Percentiles rank a stretch among this genome's conserved stretches.
Conservation (phyloP, 2,329 filamentous ascomycete genomes). For the Neurospora sp. region DNA sequence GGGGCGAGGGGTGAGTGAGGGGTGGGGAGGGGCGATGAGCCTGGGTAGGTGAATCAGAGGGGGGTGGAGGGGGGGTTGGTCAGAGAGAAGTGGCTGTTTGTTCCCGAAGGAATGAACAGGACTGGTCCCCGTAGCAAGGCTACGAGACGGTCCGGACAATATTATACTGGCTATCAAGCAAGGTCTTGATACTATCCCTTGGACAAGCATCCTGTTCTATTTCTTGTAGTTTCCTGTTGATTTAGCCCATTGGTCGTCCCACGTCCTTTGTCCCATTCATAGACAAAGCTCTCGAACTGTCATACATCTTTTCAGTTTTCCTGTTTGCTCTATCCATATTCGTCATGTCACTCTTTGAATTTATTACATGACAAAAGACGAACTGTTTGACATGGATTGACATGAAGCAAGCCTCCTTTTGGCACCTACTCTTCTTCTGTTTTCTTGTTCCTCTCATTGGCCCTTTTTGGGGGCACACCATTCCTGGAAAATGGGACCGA, state of each 20-base stretch:
- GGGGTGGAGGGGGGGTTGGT: neutral
- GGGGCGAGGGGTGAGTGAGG: neutral
- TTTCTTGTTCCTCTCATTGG: too few species aligned
- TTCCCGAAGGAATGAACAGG: too few species aligned
- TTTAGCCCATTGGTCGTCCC: neutral
- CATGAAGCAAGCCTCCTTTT: too few species aligned
- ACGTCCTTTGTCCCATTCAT: neutral
- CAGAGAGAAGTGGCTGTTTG: too few species aligned
- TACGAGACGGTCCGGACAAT: neutral
- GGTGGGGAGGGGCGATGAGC: neutral
- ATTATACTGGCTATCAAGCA: neutral
- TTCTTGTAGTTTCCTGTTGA: neutral
- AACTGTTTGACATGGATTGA: neutral
- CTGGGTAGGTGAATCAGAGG: neutral
- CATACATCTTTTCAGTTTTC: neutral
- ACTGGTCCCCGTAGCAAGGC: neutral
- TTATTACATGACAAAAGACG: neutral
- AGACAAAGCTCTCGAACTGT: neutral
- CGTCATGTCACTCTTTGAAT: neutral
- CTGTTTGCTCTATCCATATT: neutral
- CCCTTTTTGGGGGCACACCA: too few species aligned
- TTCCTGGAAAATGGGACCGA: too few species aligned
- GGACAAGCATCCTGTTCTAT: neutral
- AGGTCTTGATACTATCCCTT: neutral
- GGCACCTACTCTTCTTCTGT: too few species aligned